These are phyloP conservation scores for Antrodiella citrinella DNA, from an alignment of 768 basidiomycete species.

Conservation along the genomic window DNA sequence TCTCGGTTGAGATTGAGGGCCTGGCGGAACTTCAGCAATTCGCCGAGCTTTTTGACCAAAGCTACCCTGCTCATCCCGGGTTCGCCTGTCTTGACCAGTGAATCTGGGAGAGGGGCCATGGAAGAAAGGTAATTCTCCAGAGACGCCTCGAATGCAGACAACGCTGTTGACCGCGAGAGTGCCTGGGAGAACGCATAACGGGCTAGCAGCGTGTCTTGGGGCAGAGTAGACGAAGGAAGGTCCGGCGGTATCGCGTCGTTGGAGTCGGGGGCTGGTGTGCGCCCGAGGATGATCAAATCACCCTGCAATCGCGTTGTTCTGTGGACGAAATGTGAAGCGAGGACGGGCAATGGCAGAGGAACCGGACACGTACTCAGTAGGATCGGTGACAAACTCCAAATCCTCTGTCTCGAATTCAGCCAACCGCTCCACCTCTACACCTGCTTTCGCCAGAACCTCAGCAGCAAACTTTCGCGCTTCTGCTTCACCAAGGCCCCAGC, in stretches of 20 bases:
- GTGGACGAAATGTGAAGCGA: constrained; percentile 6
- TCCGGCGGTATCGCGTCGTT: constrained; percentile 35
- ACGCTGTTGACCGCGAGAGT: constrained; percentile 78
- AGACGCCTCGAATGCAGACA: constrained; percentile 80
- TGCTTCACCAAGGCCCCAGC: constrained; percentile 77
- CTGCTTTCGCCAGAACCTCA: constrained; percentile 48
- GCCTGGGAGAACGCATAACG: constrained; percentile 92
- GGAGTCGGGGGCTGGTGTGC: constrained; percentile 50
- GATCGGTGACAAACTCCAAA: constrained; percentile 88
- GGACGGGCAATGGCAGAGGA: not conserved
- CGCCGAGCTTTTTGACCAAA: constrained; percentile 88
- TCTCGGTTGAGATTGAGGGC: constrained; percentile 84
- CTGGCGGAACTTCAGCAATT: constrained; percentile 88
- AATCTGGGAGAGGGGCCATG: constrained; percentile 71
- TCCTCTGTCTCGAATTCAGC: constrained; percentile 78
- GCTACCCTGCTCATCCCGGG: constrained; percentile 75
- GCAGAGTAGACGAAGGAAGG: constrained; percentile 45
- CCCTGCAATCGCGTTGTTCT: constrained; percentile 86
- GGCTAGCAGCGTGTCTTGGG: constrained; percentile 66
- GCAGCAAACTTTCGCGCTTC: constrained; percentile 63
- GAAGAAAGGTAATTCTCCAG: constrained; percentile 79
- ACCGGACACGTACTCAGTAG: constrained; percentile 60
- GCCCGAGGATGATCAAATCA: constrained; percentile 85
- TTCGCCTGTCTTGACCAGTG: constrained; percentile 71
- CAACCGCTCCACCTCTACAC: constrained; percentile 57